These are phyloP conservation scores for Isatis tinctoria DNA, from an alignment of 345 rosid species.

Conservation along the genomic window DNA sequence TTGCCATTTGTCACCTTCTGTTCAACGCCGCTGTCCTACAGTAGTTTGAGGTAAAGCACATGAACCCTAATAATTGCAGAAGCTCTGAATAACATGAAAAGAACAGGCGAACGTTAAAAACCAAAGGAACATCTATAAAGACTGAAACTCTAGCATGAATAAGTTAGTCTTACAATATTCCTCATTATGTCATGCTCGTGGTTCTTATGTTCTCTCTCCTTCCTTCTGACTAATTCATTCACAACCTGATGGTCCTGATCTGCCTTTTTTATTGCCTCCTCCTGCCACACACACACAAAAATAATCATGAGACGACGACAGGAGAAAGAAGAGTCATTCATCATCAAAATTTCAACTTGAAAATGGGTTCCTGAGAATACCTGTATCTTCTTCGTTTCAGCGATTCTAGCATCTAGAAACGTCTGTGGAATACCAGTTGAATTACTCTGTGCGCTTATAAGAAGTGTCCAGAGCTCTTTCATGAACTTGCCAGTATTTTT, in stretches of 20 bases:
- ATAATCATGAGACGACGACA: conserved; percentile 5
- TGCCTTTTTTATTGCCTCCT: conserved; percentile 34
- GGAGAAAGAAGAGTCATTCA: not conserved
- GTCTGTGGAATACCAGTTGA: conserved; percentile 91
- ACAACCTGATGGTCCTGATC: conserved; percentile 38
- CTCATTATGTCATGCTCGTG: conserved; percentile 43
- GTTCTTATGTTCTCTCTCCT: conserved; percentile 58
- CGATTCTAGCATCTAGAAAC: conserved; percentile 81
- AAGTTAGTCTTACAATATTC: conserved; percentile 74
- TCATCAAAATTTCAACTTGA: not conserved
- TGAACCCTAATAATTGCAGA: conserved; percentile 99
- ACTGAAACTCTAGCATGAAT: conserved; percentile 65
- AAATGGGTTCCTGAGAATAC: conserved; percentile 32
- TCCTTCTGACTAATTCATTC: conserved; percentile 62
- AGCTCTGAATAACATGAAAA: conserved; percentile 90
- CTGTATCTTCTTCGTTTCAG: conserved; percentile 72
- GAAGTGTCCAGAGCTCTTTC: conserved; percentile 97
- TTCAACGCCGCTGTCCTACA: conserved; percentile 82
- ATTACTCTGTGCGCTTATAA: conserved; percentile 85
- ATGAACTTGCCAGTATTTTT: conserved; percentile 91
- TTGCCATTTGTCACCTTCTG: conserved; percentile 39
- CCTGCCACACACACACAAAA: conserved; percentile 40
- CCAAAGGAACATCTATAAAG: conserved; percentile 38
- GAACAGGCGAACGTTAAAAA: conserved; percentile 72
- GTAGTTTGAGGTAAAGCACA: conserved; percentile 99